Base-by-base conservation (phyloP, 345 rosid genomes). In the Ceriops zippeliana region DNA sequence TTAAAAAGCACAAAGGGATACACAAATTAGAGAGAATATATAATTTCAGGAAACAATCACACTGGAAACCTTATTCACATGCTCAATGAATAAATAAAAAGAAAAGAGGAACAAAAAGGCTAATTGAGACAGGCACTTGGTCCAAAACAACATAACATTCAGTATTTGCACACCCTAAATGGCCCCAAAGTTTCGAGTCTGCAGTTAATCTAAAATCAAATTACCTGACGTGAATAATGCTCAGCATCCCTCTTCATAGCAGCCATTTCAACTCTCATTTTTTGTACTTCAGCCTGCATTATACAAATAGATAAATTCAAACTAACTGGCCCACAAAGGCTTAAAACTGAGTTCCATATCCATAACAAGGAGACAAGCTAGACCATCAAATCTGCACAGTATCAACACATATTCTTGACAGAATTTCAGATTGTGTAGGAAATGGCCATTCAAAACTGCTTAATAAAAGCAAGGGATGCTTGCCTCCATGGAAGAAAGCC, bases 211-310 rank as follows among this genome's bases (percentile, higher is more conserved):
- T 17, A 26, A 21, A n/a, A 19, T 46, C 35, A 60, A 8, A 59
- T 78, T 70, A 95, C 99, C 93, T 95, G 96, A 35, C 99, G 96
- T 65, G 99, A 95, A 86, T 95, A 95, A 73, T 90, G 99, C 78
- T 95, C 99, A 22, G 99, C 97, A 83, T 95, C 99, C 78, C 98
- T 89, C 86, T 89, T 92, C 97, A 95, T 90, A 70, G 97, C 92
- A 56, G 99, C 97, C 90, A 90, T 82, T 86, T 95, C 98, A 63
- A 38, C 15, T 38, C 46, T 38, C 15, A 38, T 38, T 11, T 38
- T 38, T 38, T 38, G 46, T 11, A 38, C 63, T 80, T 95, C 99
- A 79, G 85, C 93, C 99, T 95, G 82, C 66, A 82, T 32, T 68
- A 73, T 71, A 80, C 62, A 59, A 66, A 52, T 20, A 35, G 37